Conservation (phyloP, 1,284 basidiomycete species). For the Bjerkandera adusta region DNA sequence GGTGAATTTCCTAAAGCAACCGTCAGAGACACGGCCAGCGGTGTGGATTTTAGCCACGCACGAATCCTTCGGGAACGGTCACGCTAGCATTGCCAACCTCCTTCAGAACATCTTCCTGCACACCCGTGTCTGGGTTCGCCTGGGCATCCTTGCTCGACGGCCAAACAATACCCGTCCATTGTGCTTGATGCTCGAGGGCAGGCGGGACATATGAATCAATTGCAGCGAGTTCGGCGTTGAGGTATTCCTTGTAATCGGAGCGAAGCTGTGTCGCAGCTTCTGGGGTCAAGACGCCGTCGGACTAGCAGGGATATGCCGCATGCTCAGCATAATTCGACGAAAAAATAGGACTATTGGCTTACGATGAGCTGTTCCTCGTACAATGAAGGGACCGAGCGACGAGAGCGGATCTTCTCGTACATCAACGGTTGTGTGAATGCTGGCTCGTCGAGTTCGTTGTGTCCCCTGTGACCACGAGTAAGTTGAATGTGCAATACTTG, state of each 20-base stretch:
- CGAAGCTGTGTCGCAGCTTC: constrained; percentile 52
- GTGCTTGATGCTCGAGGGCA: constrained; percentile 54
- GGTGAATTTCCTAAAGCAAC: constrained; percentile 68
- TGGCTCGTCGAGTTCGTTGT: constrained; percentile 91
- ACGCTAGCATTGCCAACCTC: constrained; percentile 71
- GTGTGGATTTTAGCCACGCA: constrained; percentile 30
- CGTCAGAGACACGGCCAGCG: neutral
- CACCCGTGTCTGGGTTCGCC: constrained; percentile 65
- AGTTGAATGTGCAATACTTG: neutral
- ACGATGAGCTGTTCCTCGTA: constrained; percentile 82
- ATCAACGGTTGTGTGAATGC: constrained; percentile 87
- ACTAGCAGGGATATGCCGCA: constrained; percentile 33
- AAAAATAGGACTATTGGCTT: too few species aligned
- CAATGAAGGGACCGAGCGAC: constrained; percentile 75
- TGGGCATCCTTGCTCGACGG: neutral
- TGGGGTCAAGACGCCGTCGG: constrained; percentile 51
- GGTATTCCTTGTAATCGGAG: constrained; percentile 52
- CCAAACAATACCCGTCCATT: constrained; percentile 68
- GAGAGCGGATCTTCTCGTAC: constrained; percentile 81
- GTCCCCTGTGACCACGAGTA: constrained; percentile 49
- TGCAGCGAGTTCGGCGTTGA: constrained; percentile 57
- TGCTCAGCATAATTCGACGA: neutral
- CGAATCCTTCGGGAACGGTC: constrained; percentile 70
- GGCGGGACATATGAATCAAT: constrained; percentile 48
- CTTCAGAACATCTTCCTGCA: constrained; percentile 47